These are phyloP conservation scores for Chlamydomonas sphaeroides DNA, from an alignment of 139 green algal species.

Conservation along the genomic window DNA sequence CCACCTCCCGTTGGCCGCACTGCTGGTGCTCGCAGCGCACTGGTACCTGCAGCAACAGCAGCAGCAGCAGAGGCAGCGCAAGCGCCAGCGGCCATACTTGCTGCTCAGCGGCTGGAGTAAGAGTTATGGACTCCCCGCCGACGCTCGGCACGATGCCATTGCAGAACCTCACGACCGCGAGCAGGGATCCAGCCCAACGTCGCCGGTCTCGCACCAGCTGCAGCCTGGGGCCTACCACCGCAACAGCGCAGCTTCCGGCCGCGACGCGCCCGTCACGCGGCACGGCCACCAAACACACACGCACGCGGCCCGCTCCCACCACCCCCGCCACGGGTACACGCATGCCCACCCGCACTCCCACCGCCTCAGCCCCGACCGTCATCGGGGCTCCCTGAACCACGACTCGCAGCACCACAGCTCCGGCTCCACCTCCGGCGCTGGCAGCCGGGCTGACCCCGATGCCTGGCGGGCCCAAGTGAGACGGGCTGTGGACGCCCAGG, in stretches of 20 bases:
- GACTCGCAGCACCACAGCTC: not conserved
- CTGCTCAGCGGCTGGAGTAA: not conserved
- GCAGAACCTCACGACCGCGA: not conserved
- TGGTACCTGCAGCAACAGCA: not conserved
- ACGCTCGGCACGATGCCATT: not conserved
- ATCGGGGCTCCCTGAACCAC: too few species aligned
- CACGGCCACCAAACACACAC: too few species aligned
- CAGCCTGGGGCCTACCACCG: not conserved
- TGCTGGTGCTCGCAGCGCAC: not conserved
- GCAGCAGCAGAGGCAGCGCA: not conserved
- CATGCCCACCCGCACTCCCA: too few species aligned
- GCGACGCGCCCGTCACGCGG: not conserved
- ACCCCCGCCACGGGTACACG: too few species aligned
- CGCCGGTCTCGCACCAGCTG: too few species aligned
- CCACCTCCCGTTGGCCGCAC: slow-evolving; percentile 4
- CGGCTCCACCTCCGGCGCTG: not conserved
- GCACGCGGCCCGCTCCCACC: too few species aligned
- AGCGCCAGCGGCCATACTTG: not conserved
- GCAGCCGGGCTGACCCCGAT: not conserved
- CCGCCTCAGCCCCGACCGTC: too few species aligned
- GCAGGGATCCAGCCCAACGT: too few species aligned
- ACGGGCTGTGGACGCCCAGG: not conserved
- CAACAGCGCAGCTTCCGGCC: too few species aligned
- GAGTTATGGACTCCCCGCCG: not conserved
- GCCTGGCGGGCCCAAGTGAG: not conserved